Conservation (phyloP, 2,329 filamentous ascomycete genomes). For the Ascochyta clinopodiicola region DNA sequence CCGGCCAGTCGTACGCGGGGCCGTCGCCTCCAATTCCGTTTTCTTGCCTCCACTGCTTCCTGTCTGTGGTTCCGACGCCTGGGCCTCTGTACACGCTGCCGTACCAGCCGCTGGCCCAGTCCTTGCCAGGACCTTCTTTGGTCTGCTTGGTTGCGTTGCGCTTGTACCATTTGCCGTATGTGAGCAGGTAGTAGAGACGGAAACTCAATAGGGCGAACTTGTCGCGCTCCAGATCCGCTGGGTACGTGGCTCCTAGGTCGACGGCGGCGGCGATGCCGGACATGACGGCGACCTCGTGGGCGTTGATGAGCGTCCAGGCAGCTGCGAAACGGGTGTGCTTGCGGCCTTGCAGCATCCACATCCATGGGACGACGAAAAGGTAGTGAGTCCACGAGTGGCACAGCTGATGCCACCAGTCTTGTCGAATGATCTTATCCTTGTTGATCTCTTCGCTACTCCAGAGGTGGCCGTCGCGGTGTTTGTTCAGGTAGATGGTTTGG, state of each 20-base stretch:
- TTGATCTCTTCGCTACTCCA: conserved; percentile 68
- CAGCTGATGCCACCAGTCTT: conserved; percentile 73
- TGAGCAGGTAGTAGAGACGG: conserved; percentile 66
- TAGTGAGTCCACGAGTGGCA: conserved; percentile 70
- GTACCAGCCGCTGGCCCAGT: conserved; percentile 65
- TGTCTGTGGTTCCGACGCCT: conserved; percentile 60
- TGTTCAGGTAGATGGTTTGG: conserved; percentile 72
- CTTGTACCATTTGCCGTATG: conserved; percentile 68
- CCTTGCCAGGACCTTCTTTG: conserved; percentile 57
- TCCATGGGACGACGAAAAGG: conserved; percentile 69
- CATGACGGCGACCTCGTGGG: conserved; percentile 74
- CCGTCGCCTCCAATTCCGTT: conserved; percentile 35
- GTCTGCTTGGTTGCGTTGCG: conserved; percentile 50
- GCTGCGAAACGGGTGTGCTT: conserved; percentile 69
- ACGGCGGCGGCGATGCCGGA: conserved; percentile 75
- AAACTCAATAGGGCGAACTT: conserved; percentile 67
- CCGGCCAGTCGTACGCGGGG: conserved; percentile 16
- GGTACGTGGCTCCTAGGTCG: conserved; percentile 69
- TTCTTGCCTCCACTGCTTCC: conserved; percentile 62
- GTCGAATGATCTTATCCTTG: conserved; percentile 65
- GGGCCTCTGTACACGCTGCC: conserved; percentile 67
- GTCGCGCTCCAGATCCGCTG: conserved; percentile 67
- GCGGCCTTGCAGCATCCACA: conserved; percentile 74
- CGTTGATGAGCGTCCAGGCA: conserved; percentile 73
- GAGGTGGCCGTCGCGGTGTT: conserved; percentile 59